A percentile compares a stretch with the other conserved stretches of the same genome.
Conservation (phyloP, 176 grass and related monocot genomes). For the Lolium multiflorum region DNA sequence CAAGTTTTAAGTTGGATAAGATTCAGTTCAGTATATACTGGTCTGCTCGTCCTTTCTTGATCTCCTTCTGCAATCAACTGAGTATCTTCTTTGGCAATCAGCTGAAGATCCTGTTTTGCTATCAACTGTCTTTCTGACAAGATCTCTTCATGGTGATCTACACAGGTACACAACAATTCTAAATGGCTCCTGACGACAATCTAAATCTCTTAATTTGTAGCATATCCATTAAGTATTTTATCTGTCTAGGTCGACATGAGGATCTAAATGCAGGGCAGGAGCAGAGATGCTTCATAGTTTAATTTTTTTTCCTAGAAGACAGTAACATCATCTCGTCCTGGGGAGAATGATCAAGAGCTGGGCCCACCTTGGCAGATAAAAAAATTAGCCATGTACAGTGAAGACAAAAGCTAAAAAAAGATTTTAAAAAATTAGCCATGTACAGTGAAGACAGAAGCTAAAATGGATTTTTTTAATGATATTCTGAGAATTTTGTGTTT, state of each 20-base stretch:
- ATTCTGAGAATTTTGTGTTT: background rate
- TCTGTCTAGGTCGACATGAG: constrained; percentile 12
- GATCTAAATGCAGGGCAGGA: constrained; percentile 30
- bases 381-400: background rate
- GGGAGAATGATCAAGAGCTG: background rate
- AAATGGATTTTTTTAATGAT: background rate
- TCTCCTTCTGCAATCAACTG: constrained; percentile 24
- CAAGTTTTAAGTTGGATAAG: background rate
- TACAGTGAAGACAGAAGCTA: background rate
- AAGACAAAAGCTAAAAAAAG: background rate
- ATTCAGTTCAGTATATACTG: background rate
- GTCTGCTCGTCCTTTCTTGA: constrained; percentile 2
- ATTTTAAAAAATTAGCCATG: background rate
- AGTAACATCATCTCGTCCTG: background rate
- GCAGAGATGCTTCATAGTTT: background rate
- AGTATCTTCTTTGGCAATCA: too few species aligned
- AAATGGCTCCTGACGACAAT: background rate
- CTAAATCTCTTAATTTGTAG: constrained; percentile 27
- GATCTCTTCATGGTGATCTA: constrained; percentile 41
- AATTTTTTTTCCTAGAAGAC: background rate
- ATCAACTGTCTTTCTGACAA: constrained; percentile 25
- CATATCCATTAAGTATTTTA: background rate
- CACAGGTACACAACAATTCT: constrained; percentile 19
- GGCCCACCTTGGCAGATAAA: background rate
- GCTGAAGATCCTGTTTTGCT: constrained; percentile 1